These are phyloP conservation scores for Clavispora carvajalis DNA, from an alignment of 805 yeast species.

Conservation along the genomic window DNA sequence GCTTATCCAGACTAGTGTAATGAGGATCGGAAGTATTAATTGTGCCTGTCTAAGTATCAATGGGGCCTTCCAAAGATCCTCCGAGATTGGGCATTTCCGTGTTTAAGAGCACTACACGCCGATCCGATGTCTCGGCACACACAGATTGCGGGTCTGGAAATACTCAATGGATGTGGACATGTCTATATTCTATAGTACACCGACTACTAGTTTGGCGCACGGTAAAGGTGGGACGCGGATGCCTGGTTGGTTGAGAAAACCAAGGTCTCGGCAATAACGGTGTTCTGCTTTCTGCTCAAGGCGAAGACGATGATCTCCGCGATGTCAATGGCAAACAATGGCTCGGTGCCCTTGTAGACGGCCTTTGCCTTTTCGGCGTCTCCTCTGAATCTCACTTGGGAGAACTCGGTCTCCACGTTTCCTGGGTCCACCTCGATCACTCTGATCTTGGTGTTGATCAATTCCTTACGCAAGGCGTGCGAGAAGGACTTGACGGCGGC, in stretches of 20 bases:
- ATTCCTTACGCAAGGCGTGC: constrained; percentile 31
- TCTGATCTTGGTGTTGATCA: constrained; percentile 30
- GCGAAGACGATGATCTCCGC: constrained; percentile 37
- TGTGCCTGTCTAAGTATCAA: no score
- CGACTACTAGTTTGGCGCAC: no score
- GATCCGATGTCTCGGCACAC: no score
- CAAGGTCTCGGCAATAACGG: constrained; percentile 35
- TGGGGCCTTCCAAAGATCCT: no score
- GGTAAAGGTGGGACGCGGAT: constrained; percentile 22
- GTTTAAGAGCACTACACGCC: no score
- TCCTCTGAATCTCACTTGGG: constrained; percentile 31
- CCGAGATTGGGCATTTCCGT: no score
- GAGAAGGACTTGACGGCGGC: constrained; percentile 33
- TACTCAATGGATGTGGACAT: no score
- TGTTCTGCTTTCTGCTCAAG: constrained; percentile 27
- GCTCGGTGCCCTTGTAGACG: constrained; percentile 32
- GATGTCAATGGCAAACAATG: constrained; percentile 31
- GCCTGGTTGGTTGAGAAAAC: constrained; percentile 38
- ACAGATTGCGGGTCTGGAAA: no score
- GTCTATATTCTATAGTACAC: neutral
- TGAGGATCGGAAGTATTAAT: no score
- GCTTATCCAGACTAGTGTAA: no score
- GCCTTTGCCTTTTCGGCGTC: constrained; percentile 26
- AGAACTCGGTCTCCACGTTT: constrained; percentile 37
- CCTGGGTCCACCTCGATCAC: constrained; percentile 39